Base-by-base conservation (phyloP, 306 rosid genomes). In the Morella rubra region DNA sequence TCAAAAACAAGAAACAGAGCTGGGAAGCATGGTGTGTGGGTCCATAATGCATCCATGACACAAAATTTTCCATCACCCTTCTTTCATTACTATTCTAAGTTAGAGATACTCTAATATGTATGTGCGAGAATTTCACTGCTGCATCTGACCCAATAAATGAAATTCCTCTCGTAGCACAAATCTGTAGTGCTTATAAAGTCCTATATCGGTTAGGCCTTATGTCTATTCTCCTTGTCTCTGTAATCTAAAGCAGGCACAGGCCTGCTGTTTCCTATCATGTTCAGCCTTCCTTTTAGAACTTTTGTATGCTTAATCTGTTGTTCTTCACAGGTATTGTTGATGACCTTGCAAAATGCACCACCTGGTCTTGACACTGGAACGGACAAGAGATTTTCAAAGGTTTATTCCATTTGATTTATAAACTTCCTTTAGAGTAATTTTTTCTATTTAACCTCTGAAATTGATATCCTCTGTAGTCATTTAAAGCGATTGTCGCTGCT, bases 261-360 rank as follows among this genome's bases (percentile, higher is more conserved):
- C 54, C 54, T 7, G 12, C 13, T 13, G 5, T 11, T 12, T 12
- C 3, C 13, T 14, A 16, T 51, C 5, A 51, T 12, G 4, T 14
- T 14, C 22, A 20, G 12, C 4, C 64, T 56, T 20, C 8, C 20
- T 3, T 14, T 56, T 24, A 24, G 40, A 22, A 4, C 6, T 58
- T 37, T 62, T 62, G 19, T 37, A 14, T 62, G 20, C 13, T 37
- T 37, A 27, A 68, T 72, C 67, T 80, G 24, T 40, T 66, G 12
- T 47, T 73, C 80, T 76, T 75, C 80, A 84, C 85, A 94, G 98
- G 95, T 94, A 86, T 86, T 94, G 83, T 87, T 94, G 75, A 90
- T 94, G 98, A 91, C 97, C n/a, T 83, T 91, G 80, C 97, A 94
- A 84, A 94, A 91, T 87, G 98, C 97, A 68, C 95, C 97, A 64